Base-by-base conservation (phyloP, 768 basidiomycete genomes). In the Neoboletus brunneissimus region DNA sequence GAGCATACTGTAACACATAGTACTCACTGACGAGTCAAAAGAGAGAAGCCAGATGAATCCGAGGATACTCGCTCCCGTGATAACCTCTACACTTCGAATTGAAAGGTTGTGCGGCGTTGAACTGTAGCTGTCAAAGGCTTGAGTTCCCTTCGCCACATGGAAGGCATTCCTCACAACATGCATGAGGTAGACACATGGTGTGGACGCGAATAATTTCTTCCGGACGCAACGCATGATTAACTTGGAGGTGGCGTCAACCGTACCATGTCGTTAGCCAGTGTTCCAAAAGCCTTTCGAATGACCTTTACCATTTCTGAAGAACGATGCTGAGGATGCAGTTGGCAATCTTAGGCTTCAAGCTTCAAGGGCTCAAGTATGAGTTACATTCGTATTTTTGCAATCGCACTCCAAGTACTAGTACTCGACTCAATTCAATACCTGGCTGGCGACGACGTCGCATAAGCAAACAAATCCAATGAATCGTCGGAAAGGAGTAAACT, bases 391-490 rank as follows among this genome's bases (percentile, higher is more conserved):
- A n/a, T n/a, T n/a, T n/a, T n/a, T n/a, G n/a, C n/a, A n/a, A n/a
- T n/a, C n/a, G n/a, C n/a, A n/a, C n/a, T n/a, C n/a, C n/a, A n/a
- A n/a, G n/a, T n/a, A n/a, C n/a, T n/a, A 44, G 43, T 25, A 22
- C 16, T 42, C 16, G 18, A 15, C 18, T 50, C 35, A 10, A 52
- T 54, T 65, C 47, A 72, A 55, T 20, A 56, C 44, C 62, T 64
- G 10, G 47, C 25, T 2, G 72, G 67, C 0, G 75, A 73, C 18
- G 72, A 72, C 42, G 62, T 66, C 29, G 62, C 54, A 57, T 65
- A 73, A 20, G 77, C 73, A 64, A 83, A 82, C 54, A 83, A 67
- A 67, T 83, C 72, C 59, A 83, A 65, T 6, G 75, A 74, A 59
- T 83, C 81, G 48, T 83, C 81, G 12, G 81, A 83, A 42, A 62